Evolutionary conservation across 2,329 filamentous ascomycete genomes (phyloP).

Genomic region (Periconia macrospinosa): DNA sequence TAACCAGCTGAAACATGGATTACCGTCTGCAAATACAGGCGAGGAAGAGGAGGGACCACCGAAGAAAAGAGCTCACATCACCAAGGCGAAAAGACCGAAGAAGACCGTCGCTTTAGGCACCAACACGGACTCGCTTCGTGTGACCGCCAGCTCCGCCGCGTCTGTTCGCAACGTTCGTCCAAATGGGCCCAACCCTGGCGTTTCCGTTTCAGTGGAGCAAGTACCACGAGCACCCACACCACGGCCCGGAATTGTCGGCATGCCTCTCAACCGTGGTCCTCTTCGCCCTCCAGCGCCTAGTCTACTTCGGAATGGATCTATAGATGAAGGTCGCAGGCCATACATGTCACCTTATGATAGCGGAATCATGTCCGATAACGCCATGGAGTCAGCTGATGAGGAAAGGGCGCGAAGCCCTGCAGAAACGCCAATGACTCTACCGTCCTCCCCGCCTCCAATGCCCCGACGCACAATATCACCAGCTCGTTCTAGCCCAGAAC

Average conservation of each 20-base stretch:
- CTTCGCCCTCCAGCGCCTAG: conserved; percentile 47
- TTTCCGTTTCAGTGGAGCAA: conserved; percentile 65
- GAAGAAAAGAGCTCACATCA: conserved; percentile 80
- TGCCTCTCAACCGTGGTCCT: conserved; percentile 26
- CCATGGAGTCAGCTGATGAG: conserved; percentile 50
- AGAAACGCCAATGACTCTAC: conserved; percentile 78
- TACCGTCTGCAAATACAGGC: conserved; percentile 21
- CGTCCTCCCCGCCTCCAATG: conserved; percentile 85
- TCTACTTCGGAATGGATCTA: conserved; percentile 64
- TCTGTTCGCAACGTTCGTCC: conserved; percentile 85
- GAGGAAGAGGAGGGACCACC: conserved; percentile 56
- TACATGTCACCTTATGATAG: conserved; percentile 39
- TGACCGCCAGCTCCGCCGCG: conserved; percentile 87
- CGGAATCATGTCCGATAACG: conserved; percentile 44
- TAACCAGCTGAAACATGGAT: conserved; percentile 20
- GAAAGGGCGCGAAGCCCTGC: conserved; percentile 48
- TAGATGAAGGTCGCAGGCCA: conserved; percentile 40
- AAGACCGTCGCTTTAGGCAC: conserved; percentile 71
- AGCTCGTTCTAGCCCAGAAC: conserved; percentile 74
- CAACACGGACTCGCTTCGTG: conserved; percentile 77
- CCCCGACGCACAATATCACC: conserved; percentile 58
- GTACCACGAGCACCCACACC: conserved; percentile 78
- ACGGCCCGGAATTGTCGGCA: conserved; percentile 58
- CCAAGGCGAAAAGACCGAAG: conserved; percentile 71
- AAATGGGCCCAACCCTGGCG: conserved; percentile 56